Percentiles rank a stretch among this genome's conserved stretches.
These are phyloP conservation scores for Leccinum truebloodii DNA, from an alignment of 768 basidiomycete genomes.

Conservation along the genomic window DNA sequence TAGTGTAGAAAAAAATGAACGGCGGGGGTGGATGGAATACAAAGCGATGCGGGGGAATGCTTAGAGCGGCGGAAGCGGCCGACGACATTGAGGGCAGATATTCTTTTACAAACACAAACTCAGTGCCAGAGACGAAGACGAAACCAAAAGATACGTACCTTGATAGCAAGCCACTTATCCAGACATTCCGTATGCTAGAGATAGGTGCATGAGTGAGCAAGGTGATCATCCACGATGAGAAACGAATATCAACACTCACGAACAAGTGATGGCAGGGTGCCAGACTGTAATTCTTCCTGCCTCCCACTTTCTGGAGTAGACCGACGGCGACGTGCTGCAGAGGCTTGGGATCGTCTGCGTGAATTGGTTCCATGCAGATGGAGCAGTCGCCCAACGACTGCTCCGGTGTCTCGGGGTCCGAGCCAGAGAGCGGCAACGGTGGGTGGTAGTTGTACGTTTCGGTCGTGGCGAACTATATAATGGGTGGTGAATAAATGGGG, in stretches of 20 bases:
- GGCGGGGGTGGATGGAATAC: background rate
- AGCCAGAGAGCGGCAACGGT: slow-evolving; percentile 51
- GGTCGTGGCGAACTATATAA: slow-evolving; percentile 52
- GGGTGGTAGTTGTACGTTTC: slow-evolving; percentile 88
- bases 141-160: slow-evolving; percentile 36
- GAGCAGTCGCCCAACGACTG: slow-evolving; percentile 84
- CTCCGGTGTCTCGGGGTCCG: slow-evolving; percentile 75
- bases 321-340: slow-evolving; percentile 38
- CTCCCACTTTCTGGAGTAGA: slow-evolving; percentile 37
- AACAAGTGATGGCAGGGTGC: slow-evolving; percentile 91
- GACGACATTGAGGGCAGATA: slow-evolving; percentile 89
- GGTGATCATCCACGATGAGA: background rate
- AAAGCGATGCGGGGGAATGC: background rate
- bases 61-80: slow-evolving; percentile 78
- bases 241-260: slow-evolving; percentile 43
- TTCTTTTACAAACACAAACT: slow-evolving; percentile 47
- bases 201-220: background rate
- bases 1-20: background rate
- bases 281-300: slow-evolving; percentile 73
- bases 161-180: slow-evolving; percentile 81
- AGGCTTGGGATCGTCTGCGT: slow-evolving; percentile 46
- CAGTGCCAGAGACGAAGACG: background rate
- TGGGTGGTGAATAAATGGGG: background rate
- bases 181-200: slow-evolving; percentile 82
- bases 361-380: slow-evolving; percentile 91